phyloP scores from a whole-genome alignment of 164 flowering plant genomes.

The grape (Vitis vinifera) region ASM3070453v1 NC_081808.1:321001-321500 shows the following conservation, averaged over 20 bases:
- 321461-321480: conserved; percentile 36
- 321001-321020: conserved; percentile 2
- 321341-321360: too few relatives aligned
- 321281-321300: too few relatives aligned
- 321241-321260: too few relatives aligned
- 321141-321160: conserved; percentile 80
- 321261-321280: too few relatives aligned
- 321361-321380: conserved; percentile 63
- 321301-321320: neutral
- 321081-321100: conserved; percentile 50
- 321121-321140: conserved; percentile 70
- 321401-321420: conserved; percentile 82
- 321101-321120: conserved; percentile 84
- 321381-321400: conserved; percentile 66
- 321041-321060: too few relatives aligned
- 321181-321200: conserved; percentile 85
- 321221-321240: too few relatives aligned
- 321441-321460: conserved; percentile 38
- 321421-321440: conserved; percentile 89
- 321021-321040: too few relatives aligned
- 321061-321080: too few relatives aligned
- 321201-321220: conserved; percentile 68
- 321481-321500: conserved; percentile 61
- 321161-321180: conserved; percentile 69
- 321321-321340: neutral